Percentiles rank a stretch among this genome's conserved stretches.
phyloP scores from a whole-genome alignment of 202 grass and related monocot species.

The Carex arenaria region DNA sequence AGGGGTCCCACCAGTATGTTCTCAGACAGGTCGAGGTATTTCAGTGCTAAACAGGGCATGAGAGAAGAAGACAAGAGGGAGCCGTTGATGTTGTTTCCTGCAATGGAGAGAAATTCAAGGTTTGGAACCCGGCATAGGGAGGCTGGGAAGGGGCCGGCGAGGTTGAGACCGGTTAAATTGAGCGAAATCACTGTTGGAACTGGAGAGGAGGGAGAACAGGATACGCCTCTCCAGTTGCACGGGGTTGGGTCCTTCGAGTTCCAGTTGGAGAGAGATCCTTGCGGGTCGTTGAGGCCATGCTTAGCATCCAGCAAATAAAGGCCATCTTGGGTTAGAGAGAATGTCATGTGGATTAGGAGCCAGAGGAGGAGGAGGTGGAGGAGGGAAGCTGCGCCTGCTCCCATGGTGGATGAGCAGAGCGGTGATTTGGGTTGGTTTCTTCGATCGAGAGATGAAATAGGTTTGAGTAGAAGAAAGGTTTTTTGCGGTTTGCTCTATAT shows the following conservation, averaged over 20 bases:
- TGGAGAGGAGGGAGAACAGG: constrained; percentile 28
- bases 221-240: constrained; percentile 57
- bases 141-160: constrained; percentile 45
- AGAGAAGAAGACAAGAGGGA: constrained; percentile 19
- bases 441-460: neutral
- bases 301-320: constrained; percentile 36
- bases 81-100: constrained; percentile 20
- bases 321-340: constrained; percentile 27
- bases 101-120: constrained; percentile 33
- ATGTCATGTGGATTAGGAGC: neutral
- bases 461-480: neutral
- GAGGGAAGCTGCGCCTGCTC: neutral
- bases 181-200: constrained; percentile 15
- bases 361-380: constrained; percentile 22
- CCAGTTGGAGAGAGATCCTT: constrained; percentile 37
- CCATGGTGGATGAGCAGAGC: neutral
- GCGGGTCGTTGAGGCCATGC: constrained; percentile 32
- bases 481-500: neutral
- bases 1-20: constrained; percentile 42
- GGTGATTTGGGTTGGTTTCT: neutral
- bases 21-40: constrained; percentile 47
- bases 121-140: constrained; percentile 39
- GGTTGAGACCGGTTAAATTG: constrained; percentile 28
- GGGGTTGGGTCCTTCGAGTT: neutral
- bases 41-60: constrained; percentile 16